Percentiles rank a stretch among this genome's conserved stretches.
Evolutionary conservation across 2,329 filamentous ascomycete species (phyloP).

Genomic region (Trichophyton verrucosum): DNA sequence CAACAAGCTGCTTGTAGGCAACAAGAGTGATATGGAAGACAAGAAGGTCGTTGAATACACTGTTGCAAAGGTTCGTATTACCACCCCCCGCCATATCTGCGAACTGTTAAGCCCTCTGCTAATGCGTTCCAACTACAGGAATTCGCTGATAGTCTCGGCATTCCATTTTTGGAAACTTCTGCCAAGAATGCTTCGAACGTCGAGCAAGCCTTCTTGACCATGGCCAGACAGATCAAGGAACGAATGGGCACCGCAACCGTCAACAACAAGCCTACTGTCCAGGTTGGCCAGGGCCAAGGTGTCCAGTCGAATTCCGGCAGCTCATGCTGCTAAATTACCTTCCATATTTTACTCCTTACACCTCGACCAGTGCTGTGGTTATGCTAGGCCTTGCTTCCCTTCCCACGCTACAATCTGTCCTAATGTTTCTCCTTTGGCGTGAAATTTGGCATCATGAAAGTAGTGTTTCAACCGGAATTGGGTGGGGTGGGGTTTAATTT

Average conservation of each 20-base stretch:
- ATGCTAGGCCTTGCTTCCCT: slow-evolving; percentile 7
- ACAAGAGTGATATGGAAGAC: slow-evolving; percentile 99
- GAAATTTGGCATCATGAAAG: slow-evolving; percentile 12
- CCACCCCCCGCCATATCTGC: not conserved
- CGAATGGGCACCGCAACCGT: slow-evolving; percentile 94
- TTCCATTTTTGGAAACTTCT: slow-evolving; percentile 98
- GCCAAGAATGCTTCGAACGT: slow-evolving; percentile 99
- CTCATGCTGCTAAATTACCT: slow-evolving; percentile 68
- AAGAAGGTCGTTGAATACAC: slow-evolving; percentile 99
- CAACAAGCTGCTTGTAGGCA: slow-evolving; percentile 97
- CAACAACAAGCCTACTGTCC: slow-evolving; percentile 97
- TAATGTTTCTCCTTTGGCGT: slow-evolving; percentile 12
- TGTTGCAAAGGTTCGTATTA: slow-evolving; percentile 73
- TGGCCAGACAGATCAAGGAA: slow-evolving; percentile 99
- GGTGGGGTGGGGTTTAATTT: not conserved
- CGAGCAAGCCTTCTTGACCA: slow-evolving; percentile 98
- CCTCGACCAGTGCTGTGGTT: not conserved
- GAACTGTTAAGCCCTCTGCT: not conserved
- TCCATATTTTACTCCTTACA: not conserved
- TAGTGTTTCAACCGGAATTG: slow-evolving; percentile 5
- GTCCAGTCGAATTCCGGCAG: slow-evolving; percentile 76
- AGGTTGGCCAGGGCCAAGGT: slow-evolving; percentile 87
- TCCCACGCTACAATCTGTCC: slow-evolving; percentile 13
- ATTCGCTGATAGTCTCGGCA: slow-evolving; percentile 96
- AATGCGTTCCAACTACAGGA: slow-evolving; percentile 47